phyloP scores from a whole-genome alignment of 1,284 basidiomycete species.

The Ustilago shanxiensis region DNA sequence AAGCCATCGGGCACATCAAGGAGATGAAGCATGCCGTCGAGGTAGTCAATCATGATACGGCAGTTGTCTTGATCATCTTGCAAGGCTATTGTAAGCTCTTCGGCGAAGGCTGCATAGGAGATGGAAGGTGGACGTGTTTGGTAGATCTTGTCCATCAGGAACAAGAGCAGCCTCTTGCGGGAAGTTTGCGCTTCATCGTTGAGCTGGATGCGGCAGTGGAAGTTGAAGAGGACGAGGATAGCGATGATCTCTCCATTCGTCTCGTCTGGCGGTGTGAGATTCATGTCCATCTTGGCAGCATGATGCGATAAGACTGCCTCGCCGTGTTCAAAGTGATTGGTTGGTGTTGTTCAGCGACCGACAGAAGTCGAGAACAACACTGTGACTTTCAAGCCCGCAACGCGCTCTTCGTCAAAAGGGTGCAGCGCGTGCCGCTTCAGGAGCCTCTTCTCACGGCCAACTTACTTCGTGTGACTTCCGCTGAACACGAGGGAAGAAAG shows the following conservation, averaged over 20 bases:
- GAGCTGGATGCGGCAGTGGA: slow-evolving; percentile 47
- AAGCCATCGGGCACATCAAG: slow-evolving; percentile 47
- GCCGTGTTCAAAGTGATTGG: neutral
- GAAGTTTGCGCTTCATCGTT: slow-evolving; percentile 35
- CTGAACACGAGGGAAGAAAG: neutral
- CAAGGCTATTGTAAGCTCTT: slow-evolving; percentile 28
- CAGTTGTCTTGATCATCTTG: slow-evolving; percentile 21
- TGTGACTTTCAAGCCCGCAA: neutral
- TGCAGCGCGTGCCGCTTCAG: neutral
- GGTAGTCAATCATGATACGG: slow-evolving; percentile 41
- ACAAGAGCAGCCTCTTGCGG: slow-evolving; percentile 39
- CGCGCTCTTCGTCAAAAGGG: neutral
- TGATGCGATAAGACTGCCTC: neutral
- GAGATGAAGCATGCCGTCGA: slow-evolving; percentile 39
- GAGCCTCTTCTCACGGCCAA: neutral
- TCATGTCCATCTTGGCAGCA: slow-evolving; percentile 19
- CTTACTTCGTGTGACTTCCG: neutral
- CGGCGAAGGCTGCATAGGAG: slow-evolving; percentile 25
- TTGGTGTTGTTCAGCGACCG: neutral
- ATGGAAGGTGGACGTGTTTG: slow-evolving; percentile 18
- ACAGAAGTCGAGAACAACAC: slow-evolving; percentile 17
- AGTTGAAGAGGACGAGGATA: slow-evolving; percentile 53
- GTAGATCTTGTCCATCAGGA: slow-evolving; percentile 54
- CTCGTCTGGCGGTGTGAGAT: slow-evolving; percentile 34
- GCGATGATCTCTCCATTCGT: slow-evolving; percentile 48